phyloP scores from a whole-genome alignment of 495 filamentous ascomycete genomes.

The Penicillium coffeae region DNA sequence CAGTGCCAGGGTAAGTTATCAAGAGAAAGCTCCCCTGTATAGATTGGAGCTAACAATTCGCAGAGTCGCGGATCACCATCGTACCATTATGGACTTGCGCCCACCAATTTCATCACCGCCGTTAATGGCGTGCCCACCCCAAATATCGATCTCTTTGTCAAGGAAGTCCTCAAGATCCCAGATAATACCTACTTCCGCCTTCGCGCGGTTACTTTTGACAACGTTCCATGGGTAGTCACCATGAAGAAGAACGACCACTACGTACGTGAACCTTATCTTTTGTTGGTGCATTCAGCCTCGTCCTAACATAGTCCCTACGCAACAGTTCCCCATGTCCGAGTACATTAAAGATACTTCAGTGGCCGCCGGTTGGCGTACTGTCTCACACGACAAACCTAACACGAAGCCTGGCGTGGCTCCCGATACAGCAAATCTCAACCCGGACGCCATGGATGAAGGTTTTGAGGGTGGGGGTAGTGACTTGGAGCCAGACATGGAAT shows the following conservation, averaged over 20 bases:
- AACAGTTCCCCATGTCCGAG: conserved; percentile 83
- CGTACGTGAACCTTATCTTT: conserved; percentile 31
- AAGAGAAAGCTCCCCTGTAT: not conserved
- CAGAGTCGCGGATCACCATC: conserved; percentile 75
- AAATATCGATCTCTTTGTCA: conserved; percentile 74
- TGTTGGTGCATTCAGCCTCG: not conserved
- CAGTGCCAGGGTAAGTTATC: conserved; percentile 61
- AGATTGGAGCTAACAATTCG: conserved; percentile 12
- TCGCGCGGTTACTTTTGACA: conserved; percentile 92
- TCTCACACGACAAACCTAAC: conserved; percentile 64
- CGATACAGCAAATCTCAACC: conserved; percentile 41
- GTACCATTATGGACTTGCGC: conserved; percentile 87
- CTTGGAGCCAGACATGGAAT: conserved; percentile 36
- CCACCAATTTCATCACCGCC: conserved; percentile 95
- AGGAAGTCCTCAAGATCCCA: conserved; percentile 76
- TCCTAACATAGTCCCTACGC: conserved; percentile 3
- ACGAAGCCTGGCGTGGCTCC: conserved; percentile 30
- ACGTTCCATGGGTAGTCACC: conserved; percentile 93
- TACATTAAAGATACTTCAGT: conserved; percentile 68
- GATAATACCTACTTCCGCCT: conserved; percentile 98
- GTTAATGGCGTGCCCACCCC: conserved; percentile 85
- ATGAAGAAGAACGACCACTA: conserved; percentile 99
- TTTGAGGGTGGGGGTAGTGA: conserved; percentile 32
- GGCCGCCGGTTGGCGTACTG: conserved; percentile 63
- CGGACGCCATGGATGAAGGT: conserved; percentile 45